phyloP scores from a whole-genome alignment of 2,329 filamentous ascomycete genomes.

The Rutstroemia sp. region DNA sequence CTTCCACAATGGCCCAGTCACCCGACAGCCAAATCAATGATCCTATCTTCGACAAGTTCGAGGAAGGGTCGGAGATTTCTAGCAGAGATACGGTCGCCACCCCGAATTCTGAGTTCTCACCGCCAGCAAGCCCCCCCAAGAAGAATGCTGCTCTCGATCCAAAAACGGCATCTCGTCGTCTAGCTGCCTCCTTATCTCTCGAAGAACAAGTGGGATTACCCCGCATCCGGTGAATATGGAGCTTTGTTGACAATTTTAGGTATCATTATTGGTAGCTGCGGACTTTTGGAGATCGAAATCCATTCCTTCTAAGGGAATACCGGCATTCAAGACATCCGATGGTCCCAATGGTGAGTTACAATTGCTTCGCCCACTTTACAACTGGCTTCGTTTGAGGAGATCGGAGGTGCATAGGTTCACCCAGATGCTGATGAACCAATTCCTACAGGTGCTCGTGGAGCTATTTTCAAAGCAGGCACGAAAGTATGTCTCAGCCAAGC shows the following conservation, averaged over 20 bases:
- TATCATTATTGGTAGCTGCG: constrained; percentile 51
- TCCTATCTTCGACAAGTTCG: constrained; percentile 23
- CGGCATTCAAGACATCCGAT: constrained; percentile 59
- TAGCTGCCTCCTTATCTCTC: constrained; percentile 26
- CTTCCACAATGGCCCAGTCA: constrained; percentile 15
- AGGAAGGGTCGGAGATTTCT: constrained; percentile 21
- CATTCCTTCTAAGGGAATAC: constrained; percentile 55
- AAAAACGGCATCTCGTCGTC: constrained; percentile 17
- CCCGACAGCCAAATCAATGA: constrained; percentile 20
- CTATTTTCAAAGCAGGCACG: constrained; percentile 60
- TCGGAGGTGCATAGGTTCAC: neutral
- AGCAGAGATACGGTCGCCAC: constrained; percentile 21
- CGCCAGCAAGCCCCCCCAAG: constrained; percentile 20
- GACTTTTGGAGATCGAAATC: constrained; percentile 66
- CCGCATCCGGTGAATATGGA: neutral
- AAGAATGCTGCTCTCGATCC: constrained; percentile 16
- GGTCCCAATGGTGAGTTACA: constrained; percentile 51
- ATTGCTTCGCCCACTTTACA: neutral
- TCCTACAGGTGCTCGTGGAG: constrained; percentile 45
- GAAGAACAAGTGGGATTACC: constrained; percentile 28
- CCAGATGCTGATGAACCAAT: neutral
- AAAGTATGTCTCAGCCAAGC: constrained; percentile 36
- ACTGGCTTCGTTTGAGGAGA: neutral
- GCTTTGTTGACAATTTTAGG: constrained; percentile 30
- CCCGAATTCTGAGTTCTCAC: constrained; percentile 24